Conservation (phyloP, 495 filamentous ascomycete species). For the Penicillium desertorum region DNA sequence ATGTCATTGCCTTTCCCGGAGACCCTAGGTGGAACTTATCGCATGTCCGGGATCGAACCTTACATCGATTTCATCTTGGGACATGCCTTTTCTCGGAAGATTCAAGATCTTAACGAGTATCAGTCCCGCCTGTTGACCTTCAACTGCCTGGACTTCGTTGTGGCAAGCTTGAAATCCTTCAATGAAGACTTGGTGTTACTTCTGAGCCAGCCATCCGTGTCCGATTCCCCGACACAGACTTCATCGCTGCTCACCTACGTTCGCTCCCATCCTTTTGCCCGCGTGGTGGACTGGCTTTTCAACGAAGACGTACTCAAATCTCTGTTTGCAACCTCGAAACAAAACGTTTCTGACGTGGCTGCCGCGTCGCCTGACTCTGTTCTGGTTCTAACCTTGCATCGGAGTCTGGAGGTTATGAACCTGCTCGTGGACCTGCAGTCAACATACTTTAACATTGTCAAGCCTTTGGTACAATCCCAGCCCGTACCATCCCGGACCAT, state of each 20-base stretch:
- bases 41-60: conserved; percentile 83
- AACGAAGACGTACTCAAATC: conserved; percentile 82
- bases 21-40: conserved; percentile 70
- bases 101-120: conserved; percentile 54
- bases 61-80: conserved; percentile 89
- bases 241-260: conserved; percentile 74
- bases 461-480: conserved; percentile 66
- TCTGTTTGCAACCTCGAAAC: conserved; percentile 72
- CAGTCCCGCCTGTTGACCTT: conserved; percentile 70
- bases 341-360: conserved; percentile 66
- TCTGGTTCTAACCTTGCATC: conserved; percentile 68
- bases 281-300: conserved; percentile 96
- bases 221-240: conserved; percentile 70
- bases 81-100: conserved; percentile 62
- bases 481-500: conserved; percentile 41
- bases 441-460: conserved; percentile 85
- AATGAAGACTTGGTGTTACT: conserved; percentile 88
- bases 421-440: conserved; percentile 80
- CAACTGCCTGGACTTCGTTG: conserved; percentile 76
- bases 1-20: conserved; percentile 85
- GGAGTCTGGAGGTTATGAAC: conserved; percentile 76
- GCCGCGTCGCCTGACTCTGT: conserved; percentile 69
- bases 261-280: conserved; percentile 82
- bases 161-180: conserved; percentile 73
- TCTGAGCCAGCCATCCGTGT: conserved; percentile 67